Percentiles rank a stretch among this genome's conserved stretches.
Conservation (phyloP, 495 filamentous ascomycete genomes). For the Neurospora intermedia region DNA sequence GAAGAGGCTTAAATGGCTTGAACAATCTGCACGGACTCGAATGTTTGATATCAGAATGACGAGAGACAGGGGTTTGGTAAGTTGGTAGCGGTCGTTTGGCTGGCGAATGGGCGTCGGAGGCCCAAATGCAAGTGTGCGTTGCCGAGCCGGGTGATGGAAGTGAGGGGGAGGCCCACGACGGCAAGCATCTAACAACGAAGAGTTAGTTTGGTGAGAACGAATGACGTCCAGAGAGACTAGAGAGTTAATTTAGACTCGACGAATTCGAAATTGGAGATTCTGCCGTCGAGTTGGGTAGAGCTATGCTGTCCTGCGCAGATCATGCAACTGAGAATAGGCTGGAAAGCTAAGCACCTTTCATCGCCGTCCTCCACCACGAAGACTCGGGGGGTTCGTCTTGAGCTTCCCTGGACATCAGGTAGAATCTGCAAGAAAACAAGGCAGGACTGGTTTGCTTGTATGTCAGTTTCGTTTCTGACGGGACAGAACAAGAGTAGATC, state of each 20-base stretch:
- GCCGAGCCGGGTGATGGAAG: neutral
- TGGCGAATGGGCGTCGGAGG: neutral
- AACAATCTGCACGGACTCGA: neutral
- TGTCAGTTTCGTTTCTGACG: too few species aligned
- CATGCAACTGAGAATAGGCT: neutral
- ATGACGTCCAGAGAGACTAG: neutral
- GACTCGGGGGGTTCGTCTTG: too few species aligned
- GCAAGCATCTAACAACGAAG: neutral
- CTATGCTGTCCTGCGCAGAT: neutral
- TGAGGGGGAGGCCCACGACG: neutral
- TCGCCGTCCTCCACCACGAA: neutral
- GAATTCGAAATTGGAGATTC: neutral
- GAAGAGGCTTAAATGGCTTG: neutral
- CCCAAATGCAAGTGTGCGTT: neutral
- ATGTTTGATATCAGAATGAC: neutral
- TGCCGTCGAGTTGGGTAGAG: neutral
- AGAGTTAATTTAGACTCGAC: neutral
- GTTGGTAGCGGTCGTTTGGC: neutral
- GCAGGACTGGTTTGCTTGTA: too few species aligned
- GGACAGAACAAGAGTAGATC: too few species aligned
- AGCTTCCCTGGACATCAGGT: too few species aligned
- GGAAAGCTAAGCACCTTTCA: neutral
- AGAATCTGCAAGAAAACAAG: too few species aligned
- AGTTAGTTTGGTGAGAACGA: neutral
- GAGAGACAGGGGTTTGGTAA: neutral